A percentile compares a stretch with the other conserved stretches of the same genome.
Evolutionary conservation across 495 filamentous ascomycete genomes (phyloP).

Genomic region (Podospora pseudopauciseta): DNA sequence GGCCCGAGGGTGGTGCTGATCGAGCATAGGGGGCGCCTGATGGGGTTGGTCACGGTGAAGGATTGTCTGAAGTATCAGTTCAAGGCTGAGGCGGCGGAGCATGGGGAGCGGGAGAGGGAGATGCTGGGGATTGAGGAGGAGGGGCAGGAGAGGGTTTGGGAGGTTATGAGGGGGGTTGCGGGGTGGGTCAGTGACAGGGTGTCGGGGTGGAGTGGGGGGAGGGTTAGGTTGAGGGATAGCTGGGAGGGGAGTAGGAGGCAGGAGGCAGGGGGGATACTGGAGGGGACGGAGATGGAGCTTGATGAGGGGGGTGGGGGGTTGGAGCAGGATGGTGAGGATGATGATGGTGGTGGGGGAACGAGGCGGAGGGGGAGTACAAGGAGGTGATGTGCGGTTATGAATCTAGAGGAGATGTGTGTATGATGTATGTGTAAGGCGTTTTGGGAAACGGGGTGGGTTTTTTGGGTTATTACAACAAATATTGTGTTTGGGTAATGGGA

Average conservation of each 20-base stretch:
- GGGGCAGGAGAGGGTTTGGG: slow-evolving; percentile 68
- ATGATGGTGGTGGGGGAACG: slow-evolving; percentile 18
- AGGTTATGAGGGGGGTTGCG: slow-evolving; percentile 54
- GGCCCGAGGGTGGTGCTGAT: slow-evolving; percentile 91
- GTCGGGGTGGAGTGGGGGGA: slow-evolving; percentile 44
- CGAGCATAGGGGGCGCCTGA: slow-evolving; percentile 78
- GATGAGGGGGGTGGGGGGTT: slow-evolving; percentile 52
- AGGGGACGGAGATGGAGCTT: slow-evolving; percentile 57
- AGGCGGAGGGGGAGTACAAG: background rate
- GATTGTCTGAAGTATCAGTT: slow-evolving; percentile 98
- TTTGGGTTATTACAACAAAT: no score
- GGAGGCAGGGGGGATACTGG: slow-evolving; percentile 49
- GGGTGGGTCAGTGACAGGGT: slow-evolving; percentile 54
- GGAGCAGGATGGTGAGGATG: slow-evolving; percentile 61
- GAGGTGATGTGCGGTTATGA: background rate
- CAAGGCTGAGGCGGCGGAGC: slow-evolving; percentile 88
- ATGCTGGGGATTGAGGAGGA: slow-evolving; percentile 31
- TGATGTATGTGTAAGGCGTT: background rate
- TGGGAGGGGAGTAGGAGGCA: slow-evolving; percentile 28
- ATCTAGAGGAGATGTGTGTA: background rate
- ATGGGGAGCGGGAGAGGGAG: slow-evolving; percentile 41
- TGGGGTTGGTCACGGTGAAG: slow-evolving; percentile 89
- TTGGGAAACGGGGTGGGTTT: no score
- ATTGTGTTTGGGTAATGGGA: no score
- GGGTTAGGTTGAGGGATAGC: slow-evolving; percentile 43